Evolutionary conservation across 2,329 filamentous ascomycete genomes (phyloP).

Genomic region (Dactylellina parvicollis): DNA sequence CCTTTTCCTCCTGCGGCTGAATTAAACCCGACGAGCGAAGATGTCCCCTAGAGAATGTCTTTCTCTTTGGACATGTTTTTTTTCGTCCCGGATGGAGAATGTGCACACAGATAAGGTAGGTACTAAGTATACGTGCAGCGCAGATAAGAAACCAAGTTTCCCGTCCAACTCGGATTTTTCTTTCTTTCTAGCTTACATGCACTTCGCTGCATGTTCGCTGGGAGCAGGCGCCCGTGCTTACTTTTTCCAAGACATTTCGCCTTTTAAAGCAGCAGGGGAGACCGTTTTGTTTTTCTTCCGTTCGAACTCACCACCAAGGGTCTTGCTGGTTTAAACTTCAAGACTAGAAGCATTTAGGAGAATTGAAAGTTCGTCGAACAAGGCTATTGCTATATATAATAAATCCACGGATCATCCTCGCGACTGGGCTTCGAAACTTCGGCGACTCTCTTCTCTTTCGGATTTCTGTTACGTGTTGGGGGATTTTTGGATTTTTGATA

Average conservation of each 20-base stretch:
- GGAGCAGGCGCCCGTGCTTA: neutral
- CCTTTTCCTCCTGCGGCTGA: conserved; percentile 16
- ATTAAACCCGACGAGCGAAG: neutral
- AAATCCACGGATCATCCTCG: neutral
- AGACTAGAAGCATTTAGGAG: neutral
- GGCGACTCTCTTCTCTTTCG: neutral
- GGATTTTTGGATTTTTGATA: neutral
- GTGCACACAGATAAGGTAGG: conserved; percentile 40
- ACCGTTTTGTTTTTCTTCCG: neutral
- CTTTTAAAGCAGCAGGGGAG: no score
- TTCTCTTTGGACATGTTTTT: neutral
- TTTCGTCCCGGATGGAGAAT: neutral
- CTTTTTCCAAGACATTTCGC: neutral
- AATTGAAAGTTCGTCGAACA: no score
- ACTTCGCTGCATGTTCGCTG: conserved; percentile 1
- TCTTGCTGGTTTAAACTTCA: neutral
- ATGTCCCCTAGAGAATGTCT: neutral
- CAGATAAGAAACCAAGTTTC: conserved; percentile 21
- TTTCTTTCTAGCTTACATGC: neutral
- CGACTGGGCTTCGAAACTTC: no score
- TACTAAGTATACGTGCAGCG: no score
- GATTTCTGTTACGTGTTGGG: neutral
- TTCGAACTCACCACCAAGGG: neutral
- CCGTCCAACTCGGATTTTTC: neutral
- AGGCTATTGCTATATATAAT: neutral